Base-by-base conservation (phyloP, 805 yeast genomes). In the Candida endomychidarum region DNA sequence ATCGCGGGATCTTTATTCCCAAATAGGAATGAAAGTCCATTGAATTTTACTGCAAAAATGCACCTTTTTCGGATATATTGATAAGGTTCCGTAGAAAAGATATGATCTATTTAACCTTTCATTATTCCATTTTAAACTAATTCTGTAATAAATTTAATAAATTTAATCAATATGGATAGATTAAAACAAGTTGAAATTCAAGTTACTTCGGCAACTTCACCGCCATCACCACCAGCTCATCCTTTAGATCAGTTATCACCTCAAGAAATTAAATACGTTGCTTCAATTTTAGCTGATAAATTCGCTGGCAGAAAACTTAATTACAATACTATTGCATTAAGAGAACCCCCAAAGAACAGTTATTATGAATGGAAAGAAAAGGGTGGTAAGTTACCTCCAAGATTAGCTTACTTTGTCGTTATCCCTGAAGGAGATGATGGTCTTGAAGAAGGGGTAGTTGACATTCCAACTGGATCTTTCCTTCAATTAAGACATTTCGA, bases 131-230 rank as follows among this genome's bases (percentile, higher is more conserved):
- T 23, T 23, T 9, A 3, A 16, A 22, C 14, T 16, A 9, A 5
- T 23, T 23, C 22, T 37, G 22, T 6, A 15, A 14, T 21, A 10
- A 17, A 15, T 28, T 14, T 5, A 22, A 7, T 4, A n/a, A n/a
- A n/a, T n/a, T n/a, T n/a, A n/a, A n/a, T n/a, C n/a, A n/a, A n/a
- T 16, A 80, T 80, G 86, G 83, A 80, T 62, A 78, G 86, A 67
- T 70, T 80, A 54, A 73, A 71, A 52, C 85, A 80, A 65, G 70
- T 80, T 42, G 82, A 84, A 32, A 57, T 70, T 28, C 86, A 80
- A 58, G 69, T 84, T 30, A 73, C 80, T 12, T 78, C 83, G 28
- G 67, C 81, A 26, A 59, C 62, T 39, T 63, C 70, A 24, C 68
- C 81, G 19, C 82, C 83, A 34, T 65, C 80, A 37, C 57, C 68